phyloP scores from a whole-genome alignment of 2,329 filamentous ascomycete species.

The Orbilia quercus region DNA sequence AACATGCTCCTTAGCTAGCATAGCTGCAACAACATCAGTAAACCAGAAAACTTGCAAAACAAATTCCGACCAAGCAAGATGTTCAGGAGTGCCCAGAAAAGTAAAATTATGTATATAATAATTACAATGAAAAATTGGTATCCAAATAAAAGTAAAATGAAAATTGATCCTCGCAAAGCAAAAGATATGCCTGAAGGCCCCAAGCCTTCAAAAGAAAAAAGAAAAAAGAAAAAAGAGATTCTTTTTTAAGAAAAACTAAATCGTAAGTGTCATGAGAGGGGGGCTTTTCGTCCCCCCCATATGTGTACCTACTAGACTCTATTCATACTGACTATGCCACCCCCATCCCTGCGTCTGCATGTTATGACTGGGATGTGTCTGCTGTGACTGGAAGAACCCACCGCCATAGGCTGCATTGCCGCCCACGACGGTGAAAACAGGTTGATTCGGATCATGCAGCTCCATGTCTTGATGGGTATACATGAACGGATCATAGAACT shows the following conservation, averaged over 20 bases:
- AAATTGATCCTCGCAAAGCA: not conserved
- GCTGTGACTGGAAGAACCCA: conserved; percentile 45
- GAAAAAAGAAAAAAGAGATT: conserved; percentile 7
- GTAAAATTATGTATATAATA: conserved; percentile 37
- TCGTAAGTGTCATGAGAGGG: conserved; percentile 27
- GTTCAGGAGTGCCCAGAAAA: conserved; percentile 13
- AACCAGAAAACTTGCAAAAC: conserved; percentile 9
- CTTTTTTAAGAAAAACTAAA: too few species aligned
- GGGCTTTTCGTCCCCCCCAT: conserved; percentile 25
- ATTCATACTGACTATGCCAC: conserved; percentile 31
- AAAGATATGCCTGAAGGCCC: not conserved
- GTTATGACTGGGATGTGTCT: conserved; percentile 22
- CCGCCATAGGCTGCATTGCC: conserved; percentile 28
- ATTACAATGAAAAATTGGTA: conserved; percentile 43
- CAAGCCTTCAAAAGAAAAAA: not conserved
- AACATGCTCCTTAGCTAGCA: not conserved
- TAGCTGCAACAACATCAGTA: conserved; percentile 5
- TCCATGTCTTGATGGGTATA: conserved; percentile 55
- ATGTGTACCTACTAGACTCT: conserved; percentile 40
- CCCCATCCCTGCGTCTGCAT: conserved; percentile 48
- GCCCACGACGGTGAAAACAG: conserved; percentile 49
- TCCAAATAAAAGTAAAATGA: conserved; percentile 11
- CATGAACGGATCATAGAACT: conserved; percentile 51
- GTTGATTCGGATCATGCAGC: conserved; percentile 50
- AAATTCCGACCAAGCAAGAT: not conserved